Conservation (phyloP, 1,139 yeast genomes). For the Pichia sp. region DNA sequence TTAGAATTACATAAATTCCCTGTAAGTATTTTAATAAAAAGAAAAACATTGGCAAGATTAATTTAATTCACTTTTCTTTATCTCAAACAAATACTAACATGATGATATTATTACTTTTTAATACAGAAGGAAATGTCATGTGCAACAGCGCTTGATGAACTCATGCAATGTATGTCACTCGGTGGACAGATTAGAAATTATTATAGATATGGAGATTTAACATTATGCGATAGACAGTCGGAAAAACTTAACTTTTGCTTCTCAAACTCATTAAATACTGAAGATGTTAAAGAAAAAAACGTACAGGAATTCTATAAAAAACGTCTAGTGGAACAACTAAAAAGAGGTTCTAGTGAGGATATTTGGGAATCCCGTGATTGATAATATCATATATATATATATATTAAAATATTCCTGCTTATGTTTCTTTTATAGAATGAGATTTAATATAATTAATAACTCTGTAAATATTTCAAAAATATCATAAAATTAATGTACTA, state of each 20-base stretch:
- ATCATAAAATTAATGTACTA: too few relatives aligned
- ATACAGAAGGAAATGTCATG: slow-evolving; percentile 61
- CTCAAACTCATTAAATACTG: slow-evolving; percentile 44
- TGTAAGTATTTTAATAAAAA: too few relatives aligned
- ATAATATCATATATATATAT: too few relatives aligned
- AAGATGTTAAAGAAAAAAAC: slow-evolving; percentile 43
- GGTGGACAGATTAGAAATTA: slow-evolving; percentile 85
- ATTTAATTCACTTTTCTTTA: too few relatives aligned
- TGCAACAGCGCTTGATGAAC: slow-evolving; percentile 79
- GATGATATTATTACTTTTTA: too few relatives aligned
- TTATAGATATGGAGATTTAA: slow-evolving; percentile 75
- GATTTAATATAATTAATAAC: too few relatives aligned
- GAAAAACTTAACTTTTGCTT: slow-evolving; percentile 80
- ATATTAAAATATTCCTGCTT: slow-evolving; percentile 7
- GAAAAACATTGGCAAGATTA: too few relatives aligned
- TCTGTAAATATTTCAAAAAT: too few relatives aligned
- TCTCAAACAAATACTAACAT: too few relatives aligned
- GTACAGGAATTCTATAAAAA: slow-evolving; percentile 69
- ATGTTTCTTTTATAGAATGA: too few relatives aligned
- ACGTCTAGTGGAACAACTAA: slow-evolving; percentile 53
- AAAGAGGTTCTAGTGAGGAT: slow-evolving; percentile 72
- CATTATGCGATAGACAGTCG: slow-evolving; percentile 62
- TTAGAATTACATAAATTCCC: slow-evolving; percentile 27
- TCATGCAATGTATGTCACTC: slow-evolving; percentile 76
- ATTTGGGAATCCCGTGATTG: slow-evolving; percentile 66